Base-by-base conservation (phyloP, 305 asterid genomes). In the Rubia peregrina region DNA sequence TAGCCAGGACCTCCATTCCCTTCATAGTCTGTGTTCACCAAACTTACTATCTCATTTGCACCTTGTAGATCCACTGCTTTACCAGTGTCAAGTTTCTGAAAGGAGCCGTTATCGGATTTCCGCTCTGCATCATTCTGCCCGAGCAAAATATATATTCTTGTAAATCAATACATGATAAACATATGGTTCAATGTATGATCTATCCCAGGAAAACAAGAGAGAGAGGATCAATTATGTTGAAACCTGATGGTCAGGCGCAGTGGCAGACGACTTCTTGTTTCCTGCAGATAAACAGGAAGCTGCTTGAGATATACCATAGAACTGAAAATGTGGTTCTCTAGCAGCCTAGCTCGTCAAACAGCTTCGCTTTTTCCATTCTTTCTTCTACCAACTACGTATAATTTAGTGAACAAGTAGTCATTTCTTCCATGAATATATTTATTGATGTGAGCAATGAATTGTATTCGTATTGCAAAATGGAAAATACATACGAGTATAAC, bases 401-500 rank as follows among this genome's bases (percentile, higher is more conserved):
- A 30, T 30, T 30, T 30, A 30, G 36, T 30, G 36, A 30, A 30
- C 36, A 30, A 30, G 59, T 51, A n/a, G 59, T 51, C 11, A 41
- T 30, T 22, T 55, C 30, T 73, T 72, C 71, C 71, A 62, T 26
- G 21, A 48, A 13, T 30, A 12, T 48, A 13, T 6, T 12, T 48
- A 48, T 48, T 30, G 13, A 11, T 46, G 16, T 48, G 53, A 48
- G n/a, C 13, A 48, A 33, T 44, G 60, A 65, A 36, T 68, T 43
- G 19, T 11, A 60, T 9, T 49, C 51, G 70, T 68, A 67, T 62
- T 57, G 72, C 44, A 30, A 62, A 64, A 64, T 64, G 70, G 49
- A 73, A 40, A 69, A 73, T 76, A 80, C 71, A 77, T 74, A 80
- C 78, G 76, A 69, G 76, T 80, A 70, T 76, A 57, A 46, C 59